A percentile compares a stretch with the other conserved stretches of the same genome.
Conservation (phyloP, 352 stramenopile species). For the Paralagenidium karlingii region DNA sequence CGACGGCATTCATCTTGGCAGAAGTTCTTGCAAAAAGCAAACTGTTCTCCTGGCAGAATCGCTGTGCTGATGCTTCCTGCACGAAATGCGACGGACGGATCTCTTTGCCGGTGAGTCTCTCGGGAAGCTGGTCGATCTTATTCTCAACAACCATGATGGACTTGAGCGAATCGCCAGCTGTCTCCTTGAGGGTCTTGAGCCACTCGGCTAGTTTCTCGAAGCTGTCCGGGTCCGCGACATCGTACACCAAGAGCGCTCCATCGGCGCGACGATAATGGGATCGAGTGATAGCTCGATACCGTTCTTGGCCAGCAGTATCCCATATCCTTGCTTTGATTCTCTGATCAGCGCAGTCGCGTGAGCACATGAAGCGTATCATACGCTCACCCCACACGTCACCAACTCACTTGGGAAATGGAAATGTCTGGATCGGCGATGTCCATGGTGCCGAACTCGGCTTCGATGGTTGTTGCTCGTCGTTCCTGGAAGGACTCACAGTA, state of each 20-base stretch:
- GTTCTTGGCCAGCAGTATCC: constrained; percentile 82
- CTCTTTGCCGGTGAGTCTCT: background rate
- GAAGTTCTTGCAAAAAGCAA: constrained; percentile 52
- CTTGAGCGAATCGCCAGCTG: constrained; percentile 74
- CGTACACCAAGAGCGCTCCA: constrained; percentile 85
- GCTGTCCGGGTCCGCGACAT: constrained; percentile 75
- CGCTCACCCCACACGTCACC: no score
- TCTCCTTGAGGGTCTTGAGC: constrained; percentile 79
- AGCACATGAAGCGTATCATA: no score
- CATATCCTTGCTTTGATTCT: constrained; percentile 76
- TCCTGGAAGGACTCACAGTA: constrained; percentile 13
- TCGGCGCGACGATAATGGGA: constrained; percentile 78
- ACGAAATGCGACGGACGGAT: constrained; percentile 22
- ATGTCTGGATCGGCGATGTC: constrained; percentile 42
- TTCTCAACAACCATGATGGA: constrained; percentile 84
- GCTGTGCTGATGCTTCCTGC: constrained; percentile 19
- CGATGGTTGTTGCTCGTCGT: constrained; percentile 40
- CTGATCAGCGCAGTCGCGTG: no score
- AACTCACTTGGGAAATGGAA: constrained; percentile 20
- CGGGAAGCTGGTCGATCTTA: constrained; percentile 72
- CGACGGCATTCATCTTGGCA: constrained; percentile 43
- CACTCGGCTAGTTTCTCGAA: constrained; percentile 83
- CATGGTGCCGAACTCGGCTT: constrained; percentile 64
- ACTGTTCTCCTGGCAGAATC: constrained; percentile 39
- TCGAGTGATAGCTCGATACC: constrained; percentile 83